These are phyloP conservation scores for Penicillium thymicola DNA, from an alignment of 2,329 filamentous ascomycete genomes.

Conservation along the genomic window DNA sequence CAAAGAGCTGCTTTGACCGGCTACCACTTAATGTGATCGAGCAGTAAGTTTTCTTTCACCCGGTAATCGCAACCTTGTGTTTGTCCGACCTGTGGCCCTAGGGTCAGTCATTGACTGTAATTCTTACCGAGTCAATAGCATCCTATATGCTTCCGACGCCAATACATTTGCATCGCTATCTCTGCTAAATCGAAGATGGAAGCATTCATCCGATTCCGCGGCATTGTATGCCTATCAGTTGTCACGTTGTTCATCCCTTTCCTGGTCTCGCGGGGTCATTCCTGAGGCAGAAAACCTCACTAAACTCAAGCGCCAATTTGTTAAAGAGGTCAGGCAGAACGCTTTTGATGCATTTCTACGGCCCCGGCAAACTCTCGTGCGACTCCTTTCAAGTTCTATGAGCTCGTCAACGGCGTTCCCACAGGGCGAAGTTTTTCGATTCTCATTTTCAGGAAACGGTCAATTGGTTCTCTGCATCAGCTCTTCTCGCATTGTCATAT, in stretches of 20 bases:
- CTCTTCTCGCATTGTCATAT: constrained; percentile 77
- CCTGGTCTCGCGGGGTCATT: constrained; percentile 36
- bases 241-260: constrained; percentile 43
- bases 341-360: constrained; percentile 73
- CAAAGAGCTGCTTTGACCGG: constrained; percentile 17
- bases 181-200: constrained; percentile 47
- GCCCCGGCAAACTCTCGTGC: constrained; percentile 68
- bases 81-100: neutral
- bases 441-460: constrained; percentile 72
- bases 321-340: constrained; percentile 69
- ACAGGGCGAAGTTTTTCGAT: constrained; percentile 81
- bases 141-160: constrained; percentile 47
- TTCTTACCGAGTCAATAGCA: constrained; percentile 36
- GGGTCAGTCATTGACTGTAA: neutral
- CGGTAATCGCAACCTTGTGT: neutral
- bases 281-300: constrained; percentile 51
- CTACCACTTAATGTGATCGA: constrained; percentile 24
- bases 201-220: constrained; percentile 41
- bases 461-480: constrained; percentile 76
- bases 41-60: constrained; percentile 12
- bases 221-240: constrained; percentile 48
- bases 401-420: constrained; percentile 77
- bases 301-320: constrained; percentile 63
- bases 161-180: constrained; percentile 48
- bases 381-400: constrained; percentile 77